phyloP scores from a whole-genome alignment of 1,284 basidiomycete genomes.

The Marasmius tenuissimus region DNA sequence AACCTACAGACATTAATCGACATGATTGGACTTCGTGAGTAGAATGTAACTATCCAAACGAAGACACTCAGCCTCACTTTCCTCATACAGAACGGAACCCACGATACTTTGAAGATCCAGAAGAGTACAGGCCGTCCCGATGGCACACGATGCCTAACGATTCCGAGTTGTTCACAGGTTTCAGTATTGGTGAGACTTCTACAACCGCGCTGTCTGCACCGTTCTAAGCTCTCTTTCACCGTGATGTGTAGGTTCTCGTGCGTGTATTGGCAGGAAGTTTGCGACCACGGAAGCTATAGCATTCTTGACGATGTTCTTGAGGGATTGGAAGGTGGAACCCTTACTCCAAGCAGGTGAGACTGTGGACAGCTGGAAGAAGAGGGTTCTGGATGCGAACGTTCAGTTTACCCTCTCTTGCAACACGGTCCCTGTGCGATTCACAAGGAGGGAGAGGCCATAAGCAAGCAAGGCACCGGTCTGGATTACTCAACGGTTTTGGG shows the following conservation, averaged over 20 bases:
- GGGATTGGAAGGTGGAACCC: constrained; percentile 25
- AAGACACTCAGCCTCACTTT: not conserved
- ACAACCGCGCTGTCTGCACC: not conserved
- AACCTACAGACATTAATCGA: constrained; percentile 10
- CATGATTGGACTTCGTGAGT: constrained; percentile 20
- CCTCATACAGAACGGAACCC: constrained; percentile 23
- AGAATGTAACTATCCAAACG: not conserved
- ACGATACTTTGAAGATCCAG: constrained; percentile 25
- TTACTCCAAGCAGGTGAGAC: constrained; percentile 8
- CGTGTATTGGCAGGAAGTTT: constrained; percentile 26
- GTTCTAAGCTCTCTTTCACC: not conserved
- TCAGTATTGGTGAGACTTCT: constrained; percentile 18
- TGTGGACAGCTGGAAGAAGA: constrained; percentile 7
- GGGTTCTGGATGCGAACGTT: constrained; percentile 13
- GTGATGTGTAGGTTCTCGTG: constrained; percentile 3
- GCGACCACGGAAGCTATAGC: constrained; percentile 27
- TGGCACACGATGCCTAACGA: constrained; percentile 25
- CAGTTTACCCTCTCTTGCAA: constrained; percentile 10
- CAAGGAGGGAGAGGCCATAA: not conserved
- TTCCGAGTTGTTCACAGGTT: constrained; percentile 13
- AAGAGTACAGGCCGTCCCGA: constrained; percentile 26
- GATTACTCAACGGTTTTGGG: no score
- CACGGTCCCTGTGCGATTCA: constrained; percentile 11
- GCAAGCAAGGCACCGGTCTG: no score
- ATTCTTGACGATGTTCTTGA: constrained; percentile 25